A percentile compares a stretch with the other conserved stretches of the same genome.
phyloP scores from a whole-genome alignment of 2,329 filamentous ascomycete genomes.

The Talaromyces sp. region DNA sequence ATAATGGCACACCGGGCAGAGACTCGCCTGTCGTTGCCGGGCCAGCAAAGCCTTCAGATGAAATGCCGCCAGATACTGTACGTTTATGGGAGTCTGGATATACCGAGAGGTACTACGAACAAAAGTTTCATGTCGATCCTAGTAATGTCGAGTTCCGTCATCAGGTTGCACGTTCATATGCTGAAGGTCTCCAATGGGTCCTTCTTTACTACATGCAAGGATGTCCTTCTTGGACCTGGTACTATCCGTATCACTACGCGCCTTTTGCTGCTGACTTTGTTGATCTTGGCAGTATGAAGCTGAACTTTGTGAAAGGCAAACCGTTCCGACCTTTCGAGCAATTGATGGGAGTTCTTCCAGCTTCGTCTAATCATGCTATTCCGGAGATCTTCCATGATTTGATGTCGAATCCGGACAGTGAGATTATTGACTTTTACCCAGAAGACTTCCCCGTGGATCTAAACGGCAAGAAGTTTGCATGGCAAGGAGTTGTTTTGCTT shows the following conservation, averaged over 20 bases:
- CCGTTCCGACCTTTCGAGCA: conserved; percentile 94
- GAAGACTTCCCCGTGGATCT: conserved; percentile 89
- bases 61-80: conserved; percentile 72
- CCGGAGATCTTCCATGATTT: conserved; percentile 83
- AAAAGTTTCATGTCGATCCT: conserved; percentile 85
- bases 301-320: conserved; percentile 77
- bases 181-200: conserved; percentile 93
- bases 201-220: conserved; percentile 97
- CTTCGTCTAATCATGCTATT: conserved; percentile 86
- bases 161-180: conserved; percentile 85
- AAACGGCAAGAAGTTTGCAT: conserved; percentile 97
- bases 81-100: conserved; percentile 95
- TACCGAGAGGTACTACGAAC: conserved; percentile 90
- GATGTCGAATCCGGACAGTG: conserved; percentile 82
- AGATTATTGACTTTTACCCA: conserved; percentile 97
- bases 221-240: conserved; percentile 98
- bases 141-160: conserved; percentile 82
- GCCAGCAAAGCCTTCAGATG: conserved; percentile 54
- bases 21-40: conserved; percentile 53
- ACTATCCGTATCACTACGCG: conserved; percentile 97
- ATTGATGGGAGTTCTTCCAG: conserved; percentile 94
- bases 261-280: conserved; percentile 96
- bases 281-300: conserved; percentile 71
- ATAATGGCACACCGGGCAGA: conserved; percentile 42
- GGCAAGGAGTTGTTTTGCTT: conserved; percentile 90